Conservation (phyloP, 2,329 filamentous ascomycete genomes). For the Alternaria atra region DNA sequence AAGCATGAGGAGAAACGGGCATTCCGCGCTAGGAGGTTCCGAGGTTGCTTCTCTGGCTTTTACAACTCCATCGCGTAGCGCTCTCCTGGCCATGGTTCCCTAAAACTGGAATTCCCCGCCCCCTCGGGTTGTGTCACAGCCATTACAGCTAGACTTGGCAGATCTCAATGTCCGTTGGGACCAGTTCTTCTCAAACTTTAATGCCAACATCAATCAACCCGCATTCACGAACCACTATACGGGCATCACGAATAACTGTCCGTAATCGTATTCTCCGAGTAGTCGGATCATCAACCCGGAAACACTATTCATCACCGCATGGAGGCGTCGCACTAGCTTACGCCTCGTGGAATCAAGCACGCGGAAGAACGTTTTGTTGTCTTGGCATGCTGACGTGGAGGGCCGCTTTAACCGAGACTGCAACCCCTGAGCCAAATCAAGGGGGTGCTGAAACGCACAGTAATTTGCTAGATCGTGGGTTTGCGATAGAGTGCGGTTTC, state of each 20-base stretch:
- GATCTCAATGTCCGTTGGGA: neutral
- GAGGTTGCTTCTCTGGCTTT: neutral
- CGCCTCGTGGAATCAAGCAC: conserved; percentile 17
- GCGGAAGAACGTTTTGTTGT: conserved; percentile 14
- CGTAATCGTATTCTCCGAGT: neutral
- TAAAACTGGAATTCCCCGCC: conserved; percentile 1
- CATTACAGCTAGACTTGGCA: neutral
- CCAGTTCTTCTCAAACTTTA: neutral
- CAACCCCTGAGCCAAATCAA: conserved; percentile 18
- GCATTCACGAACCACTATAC: neutral
- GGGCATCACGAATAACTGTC: neutral
- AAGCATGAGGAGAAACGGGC: conserved; percentile 4
- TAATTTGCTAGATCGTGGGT: neutral
- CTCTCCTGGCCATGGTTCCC: conserved; percentile 1
- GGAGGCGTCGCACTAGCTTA: conserved; percentile 2
- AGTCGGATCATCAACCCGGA: conserved; percentile 4
- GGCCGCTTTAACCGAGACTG: conserved; percentile 18
- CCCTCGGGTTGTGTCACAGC: neutral
- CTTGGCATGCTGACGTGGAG: conserved; percentile 26
- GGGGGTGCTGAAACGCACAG: conserved; percentile 13
- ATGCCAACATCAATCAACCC: neutral
- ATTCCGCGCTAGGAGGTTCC: conserved; percentile 2
- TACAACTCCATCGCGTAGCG: neutral
- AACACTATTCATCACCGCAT: conserved; percentile 1
- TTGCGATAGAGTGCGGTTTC: conserved; percentile 1